Base-by-base conservation (phyloP, 2,329 filamentous ascomycete genomes). In the Botrytis aclada region DNA sequence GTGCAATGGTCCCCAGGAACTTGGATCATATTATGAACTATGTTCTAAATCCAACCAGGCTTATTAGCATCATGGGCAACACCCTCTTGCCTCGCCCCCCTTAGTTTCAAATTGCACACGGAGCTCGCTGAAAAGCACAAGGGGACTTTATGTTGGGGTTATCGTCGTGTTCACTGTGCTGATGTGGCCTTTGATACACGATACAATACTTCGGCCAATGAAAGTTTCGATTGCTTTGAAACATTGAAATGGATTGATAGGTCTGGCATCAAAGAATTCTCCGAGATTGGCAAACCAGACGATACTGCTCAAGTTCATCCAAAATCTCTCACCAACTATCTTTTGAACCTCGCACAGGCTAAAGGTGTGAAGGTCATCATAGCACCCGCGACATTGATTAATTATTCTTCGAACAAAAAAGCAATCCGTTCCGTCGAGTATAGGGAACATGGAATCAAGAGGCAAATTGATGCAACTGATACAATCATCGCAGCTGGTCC, bases 41-140 rank as follows among this genome's bases (percentile, higher is more conserved):
- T 20, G 18, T 54, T 51, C 34, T 56, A 41, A 66, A 39, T n/a
- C n/a, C 43, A 56, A 43, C 9, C 70, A 71, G 70, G 70, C 22
- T 86, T 98, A 12, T 86, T 98, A 41, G 95, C 91, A 4, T 85
- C 94, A 32, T 97, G 95, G 94, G 95, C 95, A 0, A 97, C 97
- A 80, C 95, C 95, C 0, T 86, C 85, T 74, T 92, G 89, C 79
- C 88, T 98, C 58, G 94, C 97, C 1, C 92, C 92, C 2, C 85
- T 98, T 62, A 97, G 93, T 74, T 98, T 93, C 83, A 87, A 87
- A 60, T 85, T 98, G 25, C 95, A 98, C 80, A 87, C 88, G 51
- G 89, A 97, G 78, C 86, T 98, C 39, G 92, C 95, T 34, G 87
- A 89, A 12, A 90, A 96, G 81, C 92, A 97, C 80, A 87, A 87